phyloP scores from a whole-genome alignment of 1,139 yeast genomes.

The Blastobotrys indianensis region DNA sequence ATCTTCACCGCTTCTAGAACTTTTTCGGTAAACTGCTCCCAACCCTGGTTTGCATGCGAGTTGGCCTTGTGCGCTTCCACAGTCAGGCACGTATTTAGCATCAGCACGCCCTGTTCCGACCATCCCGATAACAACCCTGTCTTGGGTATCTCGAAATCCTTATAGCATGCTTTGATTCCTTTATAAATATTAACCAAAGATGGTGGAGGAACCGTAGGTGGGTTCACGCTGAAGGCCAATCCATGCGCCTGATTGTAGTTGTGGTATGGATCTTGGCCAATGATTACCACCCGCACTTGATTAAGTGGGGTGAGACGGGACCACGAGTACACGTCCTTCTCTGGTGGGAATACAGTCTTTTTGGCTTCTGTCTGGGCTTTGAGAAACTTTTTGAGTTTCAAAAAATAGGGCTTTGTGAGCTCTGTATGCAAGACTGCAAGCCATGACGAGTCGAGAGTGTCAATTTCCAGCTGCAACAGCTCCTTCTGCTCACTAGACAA shows the following conservation, averaged over 20 bases:
- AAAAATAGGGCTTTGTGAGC: constrained; percentile 78
- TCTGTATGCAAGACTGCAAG: constrained; percentile 61
- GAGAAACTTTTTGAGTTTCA: constrained; percentile 62
- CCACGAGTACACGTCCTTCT: constrained; percentile 83
- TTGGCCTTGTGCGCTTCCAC: constrained; percentile 93
- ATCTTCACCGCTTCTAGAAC: constrained; percentile 49
- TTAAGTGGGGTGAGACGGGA: constrained; percentile 77
- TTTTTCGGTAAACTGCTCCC: constrained; percentile 85
- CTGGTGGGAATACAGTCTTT: constrained; percentile 69
- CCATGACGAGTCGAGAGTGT: constrained; percentile 73
- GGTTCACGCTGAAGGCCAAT: constrained; percentile 81
- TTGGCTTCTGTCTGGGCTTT: constrained; percentile 29
- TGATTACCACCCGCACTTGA: constrained; percentile 65
- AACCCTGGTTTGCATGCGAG: constrained; percentile 85
- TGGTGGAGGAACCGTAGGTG: constrained; percentile 86
- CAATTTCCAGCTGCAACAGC: constrained; percentile 62
- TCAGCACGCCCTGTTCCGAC: constrained; percentile 84
- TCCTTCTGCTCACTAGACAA: constrained; percentile 49
- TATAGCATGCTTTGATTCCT: constrained; percentile 64
- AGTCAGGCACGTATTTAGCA: constrained; percentile 84
- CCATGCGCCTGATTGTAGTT: constrained; percentile 94
- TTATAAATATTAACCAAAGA: constrained; percentile 84
- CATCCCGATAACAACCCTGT: constrained; percentile 71
- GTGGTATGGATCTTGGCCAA: constrained; percentile 98
- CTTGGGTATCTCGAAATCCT: constrained; percentile 57